Evolutionary conservation across 2,329 filamentous ascomycete species (phyloP), one percentile per base, ranked within the genome.

Genomic region (Amesomyces nigricolor): DNA sequence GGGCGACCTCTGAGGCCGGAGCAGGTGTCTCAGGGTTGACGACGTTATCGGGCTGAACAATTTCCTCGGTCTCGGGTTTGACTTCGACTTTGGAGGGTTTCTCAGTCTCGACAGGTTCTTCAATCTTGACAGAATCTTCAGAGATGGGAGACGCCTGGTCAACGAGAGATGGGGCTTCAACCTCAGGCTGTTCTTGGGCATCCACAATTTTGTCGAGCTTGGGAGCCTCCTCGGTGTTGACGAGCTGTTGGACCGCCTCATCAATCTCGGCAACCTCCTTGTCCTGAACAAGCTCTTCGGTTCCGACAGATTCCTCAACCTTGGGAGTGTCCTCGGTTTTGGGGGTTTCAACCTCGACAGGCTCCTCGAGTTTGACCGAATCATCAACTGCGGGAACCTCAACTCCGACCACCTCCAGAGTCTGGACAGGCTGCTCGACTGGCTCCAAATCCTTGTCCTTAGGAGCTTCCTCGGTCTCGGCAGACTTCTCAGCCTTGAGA

Each of bases 271-370:
- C 22, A 22, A 38, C 13, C 7, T 61, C 43, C 6, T 59, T 40
- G 61, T 57, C 10, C 30, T 37, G 61, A 22, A 35, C 30, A 19
- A 39, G 7, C 30, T 53, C 59, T 16, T 60, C 57, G 10, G 53
- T 50, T 2, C 43, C 17, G 13, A 45, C 6, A 9, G 47, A 6
- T 22, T 62, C 57, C 26, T 58, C 56, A n/a, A 4, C 38, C 42
- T 37, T 61, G 37, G 30, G 26, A 13, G 46, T 14, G 32, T 52
- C 58, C 17, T 59, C 54, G 9, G 52, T 62, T 59, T 11, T 44
- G 14, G 48, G 39, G n/a, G 38, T 42, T 2, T 52, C 37, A 38
- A 38, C 35, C 8, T 8, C 29, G 11, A 13, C 26, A 38, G 51
- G 22, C 30, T 32, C 30, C 30, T 32, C 10, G 30, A 32, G 30